Evolutionary conservation across 148 eudicot species (phyloP).

Genomic region (Heliosperma pusillum): DNA sequence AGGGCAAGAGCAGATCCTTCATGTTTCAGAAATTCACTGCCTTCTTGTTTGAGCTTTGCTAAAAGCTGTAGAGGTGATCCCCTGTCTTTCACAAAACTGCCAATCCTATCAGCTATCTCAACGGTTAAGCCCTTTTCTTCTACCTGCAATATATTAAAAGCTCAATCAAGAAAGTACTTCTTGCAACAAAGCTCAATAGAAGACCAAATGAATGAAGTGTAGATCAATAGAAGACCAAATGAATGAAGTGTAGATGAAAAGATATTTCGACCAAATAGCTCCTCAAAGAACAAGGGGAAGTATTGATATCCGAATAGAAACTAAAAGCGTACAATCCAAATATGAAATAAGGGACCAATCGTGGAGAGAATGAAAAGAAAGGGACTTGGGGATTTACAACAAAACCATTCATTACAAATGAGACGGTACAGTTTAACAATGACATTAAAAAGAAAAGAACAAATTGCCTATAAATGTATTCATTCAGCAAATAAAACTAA

Average conservation of each 20-base stretch:
- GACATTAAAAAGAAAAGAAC: not conserved
- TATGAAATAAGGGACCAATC: not conserved
- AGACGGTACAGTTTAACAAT: not conserved
- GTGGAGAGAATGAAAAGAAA: not conserved
- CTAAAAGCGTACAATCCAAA: not conserved
- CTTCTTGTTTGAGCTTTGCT: constrained; percentile 61
- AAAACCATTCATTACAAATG: not conserved
- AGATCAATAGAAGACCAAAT: not conserved
- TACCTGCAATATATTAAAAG: constrained; percentile 44
- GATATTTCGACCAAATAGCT: not conserved
- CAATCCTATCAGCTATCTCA: constrained; percentile 78
- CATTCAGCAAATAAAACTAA: not conserved
- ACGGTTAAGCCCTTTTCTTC: constrained; percentile 80
- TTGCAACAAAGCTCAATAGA: not conserved
- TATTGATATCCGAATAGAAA: not conserved
- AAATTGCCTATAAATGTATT: not conserved
- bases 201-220: not conserved
- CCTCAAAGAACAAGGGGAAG: not conserved
- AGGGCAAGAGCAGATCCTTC: constrained; percentile 59
- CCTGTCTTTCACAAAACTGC: constrained; percentile 66
- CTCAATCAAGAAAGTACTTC: constrained; percentile 13
- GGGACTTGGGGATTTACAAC: not conserved
- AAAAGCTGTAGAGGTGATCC: constrained; percentile 76
- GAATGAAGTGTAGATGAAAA: not conserved
- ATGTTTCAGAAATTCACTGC: constrained; percentile 61